Base-by-base conservation (phyloP, 1,284 basidiomycete species). In the Cyathus olla region DNA sequence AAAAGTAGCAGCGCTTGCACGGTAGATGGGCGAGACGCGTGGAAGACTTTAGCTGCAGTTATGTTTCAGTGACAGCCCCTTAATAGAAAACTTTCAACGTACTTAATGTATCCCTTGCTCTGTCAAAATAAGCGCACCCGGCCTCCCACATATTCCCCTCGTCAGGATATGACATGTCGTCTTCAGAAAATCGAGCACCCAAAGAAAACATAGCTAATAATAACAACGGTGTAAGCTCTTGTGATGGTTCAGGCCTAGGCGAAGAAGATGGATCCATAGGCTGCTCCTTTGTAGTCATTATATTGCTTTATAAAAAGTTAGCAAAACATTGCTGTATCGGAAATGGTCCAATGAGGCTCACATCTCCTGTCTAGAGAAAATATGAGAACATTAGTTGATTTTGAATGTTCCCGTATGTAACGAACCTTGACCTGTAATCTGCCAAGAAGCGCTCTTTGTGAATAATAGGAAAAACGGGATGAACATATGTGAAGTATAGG, bases 401-500 rank as follows among this genome's bases (percentile, higher is more conserved):
- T 13, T 8, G 31, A 6, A 35, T 8, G 31, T 35, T 35, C 6
- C 31, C n/a, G n/a, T 35, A 47, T 63, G 48, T 29, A 22, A 71
- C 83, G 66, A 70, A 91, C 91, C 83, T 81, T 22, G 81, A 75
- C 51, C 83, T 77, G 68, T 88, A 95, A 66, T 92, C 88, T 15
- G 82, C 75, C 69, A 92, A 76, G 75, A 96, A 95, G 24, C 87
- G 84, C 22, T 79, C 78, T 72, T 91, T 93, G 76, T 94, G 89
- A 19, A 95, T 77, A 39, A 94, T 83, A 15, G 93, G 94, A 66
- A 92, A 90, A 52, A 90, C 82, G 37, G 94, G 93, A 67, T 96
- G 94, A 26, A 93, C 89, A 70, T 94, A 92, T 8, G 86, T 87
- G 76, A 95, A 95, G 74, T 94, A 96, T 6, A 95, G 79, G 29